Evolutionary conservation across 768 basidiomycete genomes (phyloP).

Genomic region (Lepiota brunneoincarnata): DNA sequence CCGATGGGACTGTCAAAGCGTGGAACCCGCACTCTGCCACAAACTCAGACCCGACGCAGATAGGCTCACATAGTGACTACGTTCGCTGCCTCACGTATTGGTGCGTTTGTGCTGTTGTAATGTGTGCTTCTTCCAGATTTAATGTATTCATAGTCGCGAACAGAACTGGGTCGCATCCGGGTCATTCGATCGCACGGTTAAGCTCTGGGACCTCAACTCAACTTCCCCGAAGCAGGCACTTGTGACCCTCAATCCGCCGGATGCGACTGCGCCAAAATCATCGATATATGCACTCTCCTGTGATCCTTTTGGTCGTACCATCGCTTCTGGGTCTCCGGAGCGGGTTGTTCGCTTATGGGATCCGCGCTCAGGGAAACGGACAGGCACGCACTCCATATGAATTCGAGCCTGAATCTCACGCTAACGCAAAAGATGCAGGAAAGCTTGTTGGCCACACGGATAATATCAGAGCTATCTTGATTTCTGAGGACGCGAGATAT

Average conservation of each 20-base stretch:
- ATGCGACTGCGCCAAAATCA: slow-evolving; percentile 62
- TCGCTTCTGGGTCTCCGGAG: slow-evolving; percentile 92
- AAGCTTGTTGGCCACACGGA: slow-evolving; percentile 97
- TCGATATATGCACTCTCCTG: slow-evolving; percentile 78
- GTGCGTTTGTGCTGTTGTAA: slow-evolving; percentile 33
- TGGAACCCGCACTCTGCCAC: slow-evolving; percentile 81
- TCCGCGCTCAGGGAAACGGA: slow-evolving; percentile 78
- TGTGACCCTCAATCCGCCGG: slow-evolving; percentile 64
- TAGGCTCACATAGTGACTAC: slow-evolving; percentile 84
- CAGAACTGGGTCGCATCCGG: slow-evolving; percentile 90
- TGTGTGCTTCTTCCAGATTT: slow-evolving; percentile 3
- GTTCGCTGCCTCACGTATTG: slow-evolving; percentile 77
- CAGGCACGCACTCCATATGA: slow-evolving; percentile 27
- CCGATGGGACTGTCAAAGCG: slow-evolving; percentile 90
- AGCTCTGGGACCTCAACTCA: slow-evolving; percentile 84
- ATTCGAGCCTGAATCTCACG: not conserved
- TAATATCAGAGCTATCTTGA: slow-evolving; percentile 86
- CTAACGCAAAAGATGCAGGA: slow-evolving; percentile 30
- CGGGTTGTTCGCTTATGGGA: slow-evolving; percentile 92
- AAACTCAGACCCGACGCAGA: slow-evolving; percentile 56
- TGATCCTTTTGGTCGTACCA: slow-evolving; percentile 74
- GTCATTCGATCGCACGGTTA: slow-evolving; percentile 91
- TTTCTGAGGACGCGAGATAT: slow-evolving; percentile 89
- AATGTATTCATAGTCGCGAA: slow-evolving; percentile 51
- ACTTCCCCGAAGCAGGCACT: slow-evolving; percentile 46